phyloP scores from a whole-genome alignment of 192 early-diverging fungal species.

The Anaeromyces robustus region DNA sequence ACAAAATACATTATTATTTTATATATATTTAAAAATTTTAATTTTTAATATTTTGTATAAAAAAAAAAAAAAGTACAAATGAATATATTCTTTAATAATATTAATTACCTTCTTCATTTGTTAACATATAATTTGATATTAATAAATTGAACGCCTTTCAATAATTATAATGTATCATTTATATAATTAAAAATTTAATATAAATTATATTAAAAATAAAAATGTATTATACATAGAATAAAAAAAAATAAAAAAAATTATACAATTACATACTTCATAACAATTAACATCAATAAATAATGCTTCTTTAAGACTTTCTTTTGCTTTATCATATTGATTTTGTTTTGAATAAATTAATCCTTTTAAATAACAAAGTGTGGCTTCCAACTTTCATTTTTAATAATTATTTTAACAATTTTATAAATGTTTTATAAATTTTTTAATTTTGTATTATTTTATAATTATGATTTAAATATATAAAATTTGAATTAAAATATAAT shows the following conservation, averaged over 20 bases:
- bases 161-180: background rate
- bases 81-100: too few species aligned
- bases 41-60: too few species aligned
- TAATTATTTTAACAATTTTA: background rate
- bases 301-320: conserved; percentile 42
- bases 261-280: conserved; percentile 25
- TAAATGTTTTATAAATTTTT: background rate
- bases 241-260: conserved; percentile 2
- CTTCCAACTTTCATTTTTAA: conserved; percentile 24
- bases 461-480: too few species aligned
- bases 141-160: conserved; percentile 36
- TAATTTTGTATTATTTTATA: background rate
- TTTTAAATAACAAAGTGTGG: conserved; percentile 41
- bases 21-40: too few species aligned
- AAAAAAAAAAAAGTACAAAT: too few species aligned
- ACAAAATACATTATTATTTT: too few species aligned
- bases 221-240: too few species aligned
- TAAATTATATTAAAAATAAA: too few species aligned
- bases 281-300: conserved; percentile 44
- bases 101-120: conserved; percentile 33
- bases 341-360: conserved; percentile 33
- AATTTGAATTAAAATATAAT: too few species aligned
- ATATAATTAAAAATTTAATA: too few species aligned
- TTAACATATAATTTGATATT: conserved; percentile 39
- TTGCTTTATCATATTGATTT: conserved; percentile 29